These are phyloP conservation scores for Thielaviopsis populi DNA, from an alignment of 2,329 filamentous ascomycete genomes.

Conservation along the genomic window DNA sequence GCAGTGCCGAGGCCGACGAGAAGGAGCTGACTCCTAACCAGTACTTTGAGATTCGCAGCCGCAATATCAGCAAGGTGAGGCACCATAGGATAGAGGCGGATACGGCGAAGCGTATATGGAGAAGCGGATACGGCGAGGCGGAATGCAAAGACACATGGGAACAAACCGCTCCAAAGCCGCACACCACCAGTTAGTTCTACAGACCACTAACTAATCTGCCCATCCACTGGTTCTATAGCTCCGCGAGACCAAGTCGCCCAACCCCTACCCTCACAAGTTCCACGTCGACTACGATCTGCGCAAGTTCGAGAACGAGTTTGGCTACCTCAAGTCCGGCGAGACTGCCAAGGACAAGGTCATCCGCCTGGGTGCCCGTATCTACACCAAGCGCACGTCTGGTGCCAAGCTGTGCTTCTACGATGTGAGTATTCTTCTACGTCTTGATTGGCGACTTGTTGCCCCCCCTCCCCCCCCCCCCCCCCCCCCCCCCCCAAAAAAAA, in stretches of 20 bases:
- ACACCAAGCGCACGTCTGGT: conserved; percentile 69
- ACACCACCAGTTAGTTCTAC: not conserved
- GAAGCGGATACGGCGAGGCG: not conserved
- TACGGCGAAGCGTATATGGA: not conserved
- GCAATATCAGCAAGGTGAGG: conserved; percentile 50
- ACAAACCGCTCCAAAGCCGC: too few relatives aligned
- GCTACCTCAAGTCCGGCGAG: conserved; percentile 77
- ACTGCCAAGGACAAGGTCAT: conserved; percentile 59
- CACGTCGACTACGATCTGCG: conserved; percentile 67
- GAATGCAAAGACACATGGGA: not conserved
- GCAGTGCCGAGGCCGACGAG: conserved; percentile 51
- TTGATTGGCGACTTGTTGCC: not conserved
- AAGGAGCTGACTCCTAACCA: conserved; percentile 44
- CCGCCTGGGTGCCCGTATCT: conserved; percentile 71
- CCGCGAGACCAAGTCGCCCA: conserved; percentile 55
- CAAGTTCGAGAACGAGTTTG: conserved; percentile 65
- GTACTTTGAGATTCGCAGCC: conserved; percentile 93
- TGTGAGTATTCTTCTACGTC: conserved; percentile 21
- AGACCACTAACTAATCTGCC: not conserved
- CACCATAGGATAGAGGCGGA: not conserved
- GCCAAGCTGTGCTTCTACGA: conserved; percentile 88
- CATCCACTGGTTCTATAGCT: conserved; percentile 27
- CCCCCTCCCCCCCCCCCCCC: too few relatives aligned
- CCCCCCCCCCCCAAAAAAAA: too few relatives aligned
- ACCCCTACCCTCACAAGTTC: conserved; percentile 91